Percentiles rank a stretch among this genome's conserved stretches.
Conservation (phyloP, 2,329 filamentous ascomycete genomes). For the Venturia effusa region DNA sequence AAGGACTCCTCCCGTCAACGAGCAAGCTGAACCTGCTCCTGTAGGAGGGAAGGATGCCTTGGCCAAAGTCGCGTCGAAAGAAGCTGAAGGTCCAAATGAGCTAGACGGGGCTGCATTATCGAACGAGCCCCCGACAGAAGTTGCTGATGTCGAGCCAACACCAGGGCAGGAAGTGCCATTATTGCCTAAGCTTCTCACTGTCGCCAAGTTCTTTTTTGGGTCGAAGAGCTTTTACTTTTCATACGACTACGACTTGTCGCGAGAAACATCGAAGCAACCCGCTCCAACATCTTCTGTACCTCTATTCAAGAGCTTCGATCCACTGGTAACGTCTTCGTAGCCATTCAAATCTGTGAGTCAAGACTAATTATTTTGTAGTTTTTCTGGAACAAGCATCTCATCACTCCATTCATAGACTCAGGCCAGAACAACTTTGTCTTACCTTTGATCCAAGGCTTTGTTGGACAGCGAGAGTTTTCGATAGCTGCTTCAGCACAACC, state of each 20-base stretch:
- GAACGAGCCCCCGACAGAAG: constrained; percentile 1
- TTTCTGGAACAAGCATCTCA: constrained; percentile 82
- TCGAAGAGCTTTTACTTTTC: constrained; percentile 85
- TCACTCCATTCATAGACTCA: constrained; percentile 62
- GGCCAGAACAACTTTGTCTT: constrained; percentile 61
- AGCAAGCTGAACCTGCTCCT: constrained; percentile 23
- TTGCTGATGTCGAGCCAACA: not conserved
- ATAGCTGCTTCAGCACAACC: constrained; percentile 33
- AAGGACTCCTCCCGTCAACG: constrained; percentile 16
- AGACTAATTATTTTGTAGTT: constrained; percentile 36
- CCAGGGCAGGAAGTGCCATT: constrained; percentile 30
- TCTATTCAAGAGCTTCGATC: constrained; percentile 62
- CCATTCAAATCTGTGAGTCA: not conserved
- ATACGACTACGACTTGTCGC: constrained; percentile 87
- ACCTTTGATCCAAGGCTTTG: constrained; percentile 86
- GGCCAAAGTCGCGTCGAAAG: not conserved
- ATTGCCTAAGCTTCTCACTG: constrained; percentile 74
- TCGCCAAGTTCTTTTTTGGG: constrained; percentile 74
- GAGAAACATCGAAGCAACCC: constrained; percentile 39
- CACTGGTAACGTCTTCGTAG: constrained; percentile 35
- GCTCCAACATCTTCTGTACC: constrained; percentile 40
- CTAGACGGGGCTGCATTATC: constrained; percentile 4
- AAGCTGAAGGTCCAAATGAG: not conserved
- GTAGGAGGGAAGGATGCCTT: constrained; percentile 21
- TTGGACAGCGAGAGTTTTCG: constrained; percentile 74